Conservation (phyloP, 202 grass and related monocot genomes). For the Carex arenaria region DNA sequence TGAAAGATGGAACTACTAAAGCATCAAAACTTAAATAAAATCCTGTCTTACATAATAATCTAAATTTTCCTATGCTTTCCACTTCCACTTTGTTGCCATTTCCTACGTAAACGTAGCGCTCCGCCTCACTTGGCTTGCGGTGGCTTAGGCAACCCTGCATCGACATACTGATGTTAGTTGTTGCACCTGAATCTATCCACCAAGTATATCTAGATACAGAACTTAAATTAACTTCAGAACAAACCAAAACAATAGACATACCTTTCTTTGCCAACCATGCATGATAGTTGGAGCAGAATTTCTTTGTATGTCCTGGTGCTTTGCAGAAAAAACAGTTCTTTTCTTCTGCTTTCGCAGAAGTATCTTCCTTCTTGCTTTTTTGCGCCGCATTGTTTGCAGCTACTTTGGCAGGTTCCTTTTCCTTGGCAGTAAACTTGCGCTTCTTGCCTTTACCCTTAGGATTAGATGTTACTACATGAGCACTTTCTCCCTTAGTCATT, state of each 20-base stretch:
- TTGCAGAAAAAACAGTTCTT: neutral
- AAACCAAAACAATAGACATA: constrained; percentile 5
- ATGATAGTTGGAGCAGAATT: neutral
- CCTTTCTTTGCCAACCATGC: constrained; percentile 10
- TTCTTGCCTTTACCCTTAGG: too few relatives aligned
- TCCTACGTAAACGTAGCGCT: neutral
- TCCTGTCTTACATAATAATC: neutral
- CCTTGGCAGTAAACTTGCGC: too few relatives aligned
- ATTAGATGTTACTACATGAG: too few relatives aligned
- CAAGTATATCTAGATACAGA: neutral
- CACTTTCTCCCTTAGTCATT: too few relatives aligned
- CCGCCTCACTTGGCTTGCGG: neutral
- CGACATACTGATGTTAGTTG: neutral
- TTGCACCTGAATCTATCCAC: neutral
- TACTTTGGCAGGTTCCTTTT: too few relatives aligned
- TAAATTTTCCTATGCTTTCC: neutral
- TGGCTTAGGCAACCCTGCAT: constrained; percentile 4
- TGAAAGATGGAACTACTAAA: neutral
- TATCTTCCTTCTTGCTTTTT: too few relatives aligned
- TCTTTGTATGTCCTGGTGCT: neutral
- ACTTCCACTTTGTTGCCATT: neutral
- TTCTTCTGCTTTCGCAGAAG: neutral
- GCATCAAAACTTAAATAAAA: neutral
- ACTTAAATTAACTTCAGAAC: constrained; percentile 6
- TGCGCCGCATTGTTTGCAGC: too few relatives aligned